Evolutionary conservation across 2,329 filamentous ascomycete genomes (phyloP).

Genomic region (Aurifilum marmelostoma): DNA sequence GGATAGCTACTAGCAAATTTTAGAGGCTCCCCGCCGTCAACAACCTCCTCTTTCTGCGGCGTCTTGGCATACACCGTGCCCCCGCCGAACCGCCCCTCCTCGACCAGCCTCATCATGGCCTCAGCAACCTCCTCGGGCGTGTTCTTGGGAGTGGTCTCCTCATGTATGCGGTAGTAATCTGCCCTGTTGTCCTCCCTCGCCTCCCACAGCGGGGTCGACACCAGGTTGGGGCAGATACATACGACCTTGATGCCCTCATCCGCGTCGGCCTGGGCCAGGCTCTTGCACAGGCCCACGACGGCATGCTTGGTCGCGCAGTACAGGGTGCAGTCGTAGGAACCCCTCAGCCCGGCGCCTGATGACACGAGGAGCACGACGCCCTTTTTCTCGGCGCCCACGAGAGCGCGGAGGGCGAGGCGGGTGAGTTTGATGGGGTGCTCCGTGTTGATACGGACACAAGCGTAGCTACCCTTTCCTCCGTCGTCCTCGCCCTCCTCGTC

Average conservation of each 20-base stretch:
- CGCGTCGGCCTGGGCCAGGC: slow-evolving; percentile 13
- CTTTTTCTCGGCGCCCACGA: slow-evolving; percentile 39
- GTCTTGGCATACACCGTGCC: slow-evolving; percentile 7
- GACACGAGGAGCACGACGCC: slow-evolving; percentile 36
- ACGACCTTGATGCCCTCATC: slow-evolving; percentile 22
- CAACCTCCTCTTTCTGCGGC: not conserved
- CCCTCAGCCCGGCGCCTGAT: slow-evolving; percentile 1
- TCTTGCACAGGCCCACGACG: slow-evolving; percentile 18
- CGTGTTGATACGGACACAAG: slow-evolving; percentile 39
- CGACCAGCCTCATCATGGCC: slow-evolving; percentile 10
- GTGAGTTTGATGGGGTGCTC: slow-evolving; percentile 45
- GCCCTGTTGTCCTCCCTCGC: slow-evolving; percentile 7
- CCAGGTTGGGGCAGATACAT: slow-evolving; percentile 11
- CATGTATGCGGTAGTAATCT: not conserved
- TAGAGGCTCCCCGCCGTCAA: not conserved
- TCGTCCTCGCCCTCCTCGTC: slow-evolving; percentile 38
- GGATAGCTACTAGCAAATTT: not conserved
- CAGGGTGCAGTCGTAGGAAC: not conserved
- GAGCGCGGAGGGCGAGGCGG: slow-evolving; percentile 40
- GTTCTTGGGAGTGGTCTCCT: not conserved
- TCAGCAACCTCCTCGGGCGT: slow-evolving; percentile 12
- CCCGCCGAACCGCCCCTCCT: slow-evolving; percentile 8
- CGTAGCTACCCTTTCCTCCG: slow-evolving; percentile 31
- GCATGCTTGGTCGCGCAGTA: slow-evolving; percentile 16
- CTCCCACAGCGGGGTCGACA: slow-evolving; percentile 18